These are phyloP conservation scores for Harrya chromipes DNA, from an alignment of 768 basidiomycete species.

Conservation along the genomic window DNA sequence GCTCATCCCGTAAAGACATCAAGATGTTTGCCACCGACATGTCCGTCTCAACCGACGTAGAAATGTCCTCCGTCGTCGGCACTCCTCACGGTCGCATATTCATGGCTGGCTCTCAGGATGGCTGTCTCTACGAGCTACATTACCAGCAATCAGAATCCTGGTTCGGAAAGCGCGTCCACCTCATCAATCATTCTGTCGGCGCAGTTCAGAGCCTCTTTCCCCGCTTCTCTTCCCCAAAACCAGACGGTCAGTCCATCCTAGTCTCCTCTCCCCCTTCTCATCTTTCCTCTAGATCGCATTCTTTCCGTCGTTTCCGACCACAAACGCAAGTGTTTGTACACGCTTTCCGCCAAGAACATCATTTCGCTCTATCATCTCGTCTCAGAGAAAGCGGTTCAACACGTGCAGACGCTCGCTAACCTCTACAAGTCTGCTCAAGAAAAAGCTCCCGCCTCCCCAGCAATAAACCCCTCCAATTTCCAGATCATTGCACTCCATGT, in stretches of 20 bases:
- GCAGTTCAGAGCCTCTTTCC: slow-evolving; percentile 78
- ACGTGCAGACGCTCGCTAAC: slow-evolving; percentile 72
- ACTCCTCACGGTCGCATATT: slow-evolving; percentile 85
- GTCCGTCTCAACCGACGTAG: slow-evolving; percentile 69
- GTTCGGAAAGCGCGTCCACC: slow-evolving; percentile 83
- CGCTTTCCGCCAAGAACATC: slow-evolving; percentile 60
- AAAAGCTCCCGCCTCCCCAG: slow-evolving; percentile 75
- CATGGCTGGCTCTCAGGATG: slow-evolving; percentile 83
- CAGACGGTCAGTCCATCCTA: slow-evolving; percentile 54
- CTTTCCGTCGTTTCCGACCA: slow-evolving; percentile 63
- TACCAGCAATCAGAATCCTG: slow-evolving; percentile 90
- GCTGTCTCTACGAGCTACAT: slow-evolving; percentile 86
- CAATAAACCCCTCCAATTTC: slow-evolving; percentile 67
- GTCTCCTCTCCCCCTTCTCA: not conserved
- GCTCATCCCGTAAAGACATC: slow-evolving; percentile 62
- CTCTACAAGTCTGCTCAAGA: slow-evolving; percentile 75
- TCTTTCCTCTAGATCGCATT: slow-evolving; percentile 58
- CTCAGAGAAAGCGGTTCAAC: slow-evolving; percentile 64
- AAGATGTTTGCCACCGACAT: slow-evolving; percentile 91
- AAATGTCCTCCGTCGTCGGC: slow-evolving; percentile 83
- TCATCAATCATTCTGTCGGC: slow-evolving; percentile 85
- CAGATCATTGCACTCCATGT: slow-evolving; percentile 69
- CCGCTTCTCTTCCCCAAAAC: slow-evolving; percentile 57
- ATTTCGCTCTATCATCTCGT: slow-evolving; percentile 66
- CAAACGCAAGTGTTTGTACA: slow-evolving; percentile 72